These are phyloP conservation scores for Cytospora schulzeri DNA, from an alignment of 2,329 filamentous ascomycete genomes.

Conservation along the genomic window DNA sequence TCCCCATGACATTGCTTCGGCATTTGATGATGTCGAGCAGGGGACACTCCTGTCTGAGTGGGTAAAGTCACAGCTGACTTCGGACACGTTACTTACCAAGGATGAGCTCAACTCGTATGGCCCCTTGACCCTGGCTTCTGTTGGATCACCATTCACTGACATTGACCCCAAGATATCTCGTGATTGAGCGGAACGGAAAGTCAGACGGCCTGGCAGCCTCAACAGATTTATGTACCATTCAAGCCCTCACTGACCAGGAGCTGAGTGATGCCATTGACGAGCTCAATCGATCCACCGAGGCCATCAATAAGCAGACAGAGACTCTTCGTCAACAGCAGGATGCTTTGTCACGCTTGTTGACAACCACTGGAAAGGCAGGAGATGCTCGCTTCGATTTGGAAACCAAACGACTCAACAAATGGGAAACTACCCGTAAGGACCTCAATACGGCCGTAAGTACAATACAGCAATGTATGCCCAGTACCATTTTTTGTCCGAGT, in stretches of 20 bases:
- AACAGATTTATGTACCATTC: slow-evolving; percentile 50
- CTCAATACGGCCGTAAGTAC: slow-evolving; percentile 45
- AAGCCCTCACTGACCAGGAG: slow-evolving; percentile 60
- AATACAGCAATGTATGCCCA: neutral
- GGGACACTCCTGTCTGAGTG: slow-evolving; percentile 48
- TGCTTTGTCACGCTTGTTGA: slow-evolving; percentile 57
- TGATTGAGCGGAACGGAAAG: slow-evolving; percentile 51
- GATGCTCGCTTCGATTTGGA: slow-evolving; percentile 41
- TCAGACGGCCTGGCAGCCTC: slow-evolving; percentile 48
- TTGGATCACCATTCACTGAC: neutral
- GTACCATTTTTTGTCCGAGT: neutral
- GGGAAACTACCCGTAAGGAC: slow-evolving; percentile 44
- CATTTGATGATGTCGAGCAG: slow-evolving; percentile 40
- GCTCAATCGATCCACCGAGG: slow-evolving; percentile 64
- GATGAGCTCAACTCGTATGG: slow-evolving; percentile 58
- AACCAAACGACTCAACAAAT: slow-evolving; percentile 41
- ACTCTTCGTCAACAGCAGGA: slow-evolving; percentile 63
- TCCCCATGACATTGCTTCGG: slow-evolving; percentile 39
- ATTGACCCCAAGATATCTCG: slow-evolving; percentile 48
- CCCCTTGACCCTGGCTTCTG: neutral
- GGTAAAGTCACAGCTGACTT: slow-evolving; percentile 50
- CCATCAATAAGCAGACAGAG: slow-evolving; percentile 66
- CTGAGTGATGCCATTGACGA: slow-evolving; percentile 63
- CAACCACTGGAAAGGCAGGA: slow-evolving; percentile 41
- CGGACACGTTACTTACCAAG: slow-evolving; percentile 55